These are phyloP conservation scores for Cladophialophora immunda DNA, from an alignment of 2,329 filamentous ascomycete genomes.

Conservation along the genomic window DNA sequence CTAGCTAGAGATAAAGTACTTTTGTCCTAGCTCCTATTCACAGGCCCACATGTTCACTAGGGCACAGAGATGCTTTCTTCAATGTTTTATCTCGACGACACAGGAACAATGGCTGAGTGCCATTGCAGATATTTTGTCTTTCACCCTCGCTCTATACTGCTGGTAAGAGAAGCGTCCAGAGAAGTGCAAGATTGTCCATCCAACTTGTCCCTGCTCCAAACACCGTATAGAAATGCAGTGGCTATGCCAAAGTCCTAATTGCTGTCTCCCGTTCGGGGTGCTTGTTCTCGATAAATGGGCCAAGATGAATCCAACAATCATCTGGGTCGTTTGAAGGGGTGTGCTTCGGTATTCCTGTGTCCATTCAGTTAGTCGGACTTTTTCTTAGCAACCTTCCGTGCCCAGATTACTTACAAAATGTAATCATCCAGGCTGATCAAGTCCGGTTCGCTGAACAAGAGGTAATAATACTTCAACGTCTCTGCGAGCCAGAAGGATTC, in stretches of 20 bases:
- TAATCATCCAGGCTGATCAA: conserved; percentile 57
- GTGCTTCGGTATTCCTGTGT: conserved; percentile 51
- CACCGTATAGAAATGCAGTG: not conserved
- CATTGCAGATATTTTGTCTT: not conserved
- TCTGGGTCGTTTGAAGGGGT: conserved; percentile 49
- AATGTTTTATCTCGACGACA: not conserved
- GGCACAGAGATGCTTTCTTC: not conserved
- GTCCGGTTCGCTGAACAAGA: conserved; percentile 55
- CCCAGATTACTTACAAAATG: conserved; percentile 51
- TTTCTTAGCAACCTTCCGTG: not conserved
- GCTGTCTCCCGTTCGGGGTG: not conserved
- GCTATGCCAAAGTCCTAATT: not conserved
- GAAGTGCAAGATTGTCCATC: not conserved
- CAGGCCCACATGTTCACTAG: not conserved
- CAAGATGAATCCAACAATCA: conserved; percentile 1
- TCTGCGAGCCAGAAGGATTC: conserved; percentile 76
- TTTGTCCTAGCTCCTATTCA: too few species aligned
- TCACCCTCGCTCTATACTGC: not conserved
- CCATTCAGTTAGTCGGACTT: conserved; percentile 27
- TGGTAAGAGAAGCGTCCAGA: not conserved
- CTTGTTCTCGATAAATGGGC: not conserved
- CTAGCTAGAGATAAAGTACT: too few species aligned
- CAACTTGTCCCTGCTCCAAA: not conserved
- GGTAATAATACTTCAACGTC: conserved; percentile 59
- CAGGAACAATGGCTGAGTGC: not conserved